A percentile compares a stretch with the other conserved stretches of the same genome.
Conservation (phyloP, 2,329 filamentous ascomycete genomes). For the Amylocarpus encephaloides region DNA sequence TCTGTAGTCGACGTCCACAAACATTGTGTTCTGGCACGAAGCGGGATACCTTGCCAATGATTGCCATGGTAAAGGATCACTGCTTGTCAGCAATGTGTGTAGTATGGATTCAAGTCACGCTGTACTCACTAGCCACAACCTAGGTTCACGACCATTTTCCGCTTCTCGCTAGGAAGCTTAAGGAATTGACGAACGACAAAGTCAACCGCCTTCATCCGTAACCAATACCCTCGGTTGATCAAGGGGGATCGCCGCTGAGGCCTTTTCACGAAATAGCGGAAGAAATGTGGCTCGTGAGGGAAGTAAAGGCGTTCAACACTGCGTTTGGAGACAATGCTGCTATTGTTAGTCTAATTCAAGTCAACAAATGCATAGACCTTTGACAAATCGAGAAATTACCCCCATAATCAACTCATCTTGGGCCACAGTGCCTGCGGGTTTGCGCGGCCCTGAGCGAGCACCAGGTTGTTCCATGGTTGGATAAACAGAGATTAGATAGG, state of each 20-base stretch:
- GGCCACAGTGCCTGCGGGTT: slow-evolving; percentile 10
- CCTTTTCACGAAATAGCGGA: slow-evolving; percentile 81
- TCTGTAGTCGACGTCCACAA: slow-evolving; percentile 82
- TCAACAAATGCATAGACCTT: not conserved
- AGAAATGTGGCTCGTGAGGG: slow-evolving; percentile 71
- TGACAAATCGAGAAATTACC: slow-evolving; percentile 11
- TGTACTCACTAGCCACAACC: slow-evolving; percentile 80
- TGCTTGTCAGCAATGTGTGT: slow-evolving; percentile 33
- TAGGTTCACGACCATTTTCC: slow-evolving; percentile 73
- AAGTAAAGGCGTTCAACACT: slow-evolving; percentile 89
- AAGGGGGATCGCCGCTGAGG: slow-evolving; percentile 77
- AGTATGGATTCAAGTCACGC: slow-evolving; percentile 2
- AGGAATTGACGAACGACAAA: slow-evolving; percentile 69
- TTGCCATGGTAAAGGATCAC: slow-evolving; percentile 83
- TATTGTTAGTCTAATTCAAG: slow-evolving; percentile 67
- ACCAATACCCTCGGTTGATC: slow-evolving; percentile 84
- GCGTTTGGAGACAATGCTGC: slow-evolving; percentile 85
- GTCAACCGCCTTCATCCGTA: slow-evolving; percentile 79
- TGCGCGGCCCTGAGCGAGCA: not conserved
- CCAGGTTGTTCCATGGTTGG: not conserved
- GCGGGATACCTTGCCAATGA: slow-evolving; percentile 62
- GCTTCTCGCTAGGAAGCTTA: slow-evolving; percentile 44
- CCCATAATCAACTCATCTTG: slow-evolving; percentile 41
- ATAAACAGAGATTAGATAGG: not conserved
- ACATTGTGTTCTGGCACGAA: slow-evolving; percentile 53